Base-by-base conservation (phyloP, 352 stramenopile genomes). In the Phytophthora cryptogea region DNA sequence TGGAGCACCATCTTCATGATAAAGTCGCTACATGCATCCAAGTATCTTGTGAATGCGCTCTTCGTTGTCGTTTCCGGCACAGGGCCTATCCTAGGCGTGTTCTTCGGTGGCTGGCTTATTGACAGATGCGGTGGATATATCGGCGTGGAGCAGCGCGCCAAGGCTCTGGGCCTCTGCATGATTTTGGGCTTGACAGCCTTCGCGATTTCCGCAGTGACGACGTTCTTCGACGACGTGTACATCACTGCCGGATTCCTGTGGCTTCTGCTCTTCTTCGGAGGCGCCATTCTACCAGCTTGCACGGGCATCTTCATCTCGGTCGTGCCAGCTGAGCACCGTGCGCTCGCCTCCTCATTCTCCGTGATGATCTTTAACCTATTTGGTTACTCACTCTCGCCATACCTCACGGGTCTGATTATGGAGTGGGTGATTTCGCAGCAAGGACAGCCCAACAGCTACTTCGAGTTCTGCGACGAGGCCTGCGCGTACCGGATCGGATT, bases 1-100 rank as follows among this genome's bases (percentile, higher is more conserved):
- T 94, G 85, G 85, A 90, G 78, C 60, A 94, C 85, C 3, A 92
- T 92, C 63, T 94, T 90, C 60, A 91, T 92, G 78, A 88, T 90
- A 70, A 90, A 92, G 74, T 91, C 83, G 40, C 76, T 94, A 28
- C 74, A 94, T 46, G 79, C 68, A 28, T 89, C 78, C 62, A 91
- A 92, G 68, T 90, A 92, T 58, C 68, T 94, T 2, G 83, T 94
- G 14, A 94, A 94, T 55, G 81, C 56, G 6, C 76, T 92, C 9
- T 94, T 91, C 46, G 80, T 92, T 17, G 66, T 94, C n/a, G 77
- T 92, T 7, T 85, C 83, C 1, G 85, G 83, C 26, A 94, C 85
- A 4, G 85, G 85, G 0, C 85, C 85, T 2, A 90, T 94, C 42
- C 75, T 92, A 16, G 85, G 85, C 41, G 85, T 94, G 5, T 92